Conservation (phyloP, 1,284 basidiomycete species). For the Ustilago loliicola region DNA sequence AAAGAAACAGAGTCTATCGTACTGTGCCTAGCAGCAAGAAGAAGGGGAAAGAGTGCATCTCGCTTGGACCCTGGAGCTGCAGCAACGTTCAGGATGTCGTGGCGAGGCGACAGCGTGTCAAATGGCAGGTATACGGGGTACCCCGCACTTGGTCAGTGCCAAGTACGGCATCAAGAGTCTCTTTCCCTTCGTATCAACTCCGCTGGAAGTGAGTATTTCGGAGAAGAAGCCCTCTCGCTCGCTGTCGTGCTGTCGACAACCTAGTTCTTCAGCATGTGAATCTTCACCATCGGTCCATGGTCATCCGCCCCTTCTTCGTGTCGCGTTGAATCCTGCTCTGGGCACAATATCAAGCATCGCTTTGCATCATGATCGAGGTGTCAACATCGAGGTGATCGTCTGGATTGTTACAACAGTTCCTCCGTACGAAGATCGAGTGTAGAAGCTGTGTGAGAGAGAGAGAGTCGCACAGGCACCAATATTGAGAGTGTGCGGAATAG, state of each 20-base stretch:
- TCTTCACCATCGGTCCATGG: neutral
- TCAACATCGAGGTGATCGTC: too few species aligned
- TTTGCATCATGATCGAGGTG: too few species aligned
- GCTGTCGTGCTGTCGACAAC: neutral
- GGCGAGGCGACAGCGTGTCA: conserved; percentile 1
- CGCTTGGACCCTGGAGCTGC: conserved; percentile 17
- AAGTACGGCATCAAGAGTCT: neutral
- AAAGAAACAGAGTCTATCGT: neutral
- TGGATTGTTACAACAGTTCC: too few species aligned
- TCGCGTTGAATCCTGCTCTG: neutral
- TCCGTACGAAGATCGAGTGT: too few species aligned
- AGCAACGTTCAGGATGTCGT: neutral
- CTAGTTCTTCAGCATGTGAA: neutral
- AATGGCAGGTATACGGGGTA: conserved; percentile 3
- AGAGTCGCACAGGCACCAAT: too few species aligned
- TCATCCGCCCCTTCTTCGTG: neutral
- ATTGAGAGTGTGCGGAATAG: neutral
- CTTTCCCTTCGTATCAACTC: neutral
- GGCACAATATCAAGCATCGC: neutral
- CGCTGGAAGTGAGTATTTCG: neutral
- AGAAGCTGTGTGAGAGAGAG: too few species aligned
- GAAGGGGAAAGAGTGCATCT: conserved; percentile 12
- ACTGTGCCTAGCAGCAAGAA: neutral
- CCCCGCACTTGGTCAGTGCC: neutral
- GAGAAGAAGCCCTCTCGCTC: neutral